Percentiles rank a stretch among this genome's conserved stretches.
Evolutionary conservation across 2,329 filamentous ascomycete species (phyloP).

Genomic region (Diaporthe aspalathi): DNA sequence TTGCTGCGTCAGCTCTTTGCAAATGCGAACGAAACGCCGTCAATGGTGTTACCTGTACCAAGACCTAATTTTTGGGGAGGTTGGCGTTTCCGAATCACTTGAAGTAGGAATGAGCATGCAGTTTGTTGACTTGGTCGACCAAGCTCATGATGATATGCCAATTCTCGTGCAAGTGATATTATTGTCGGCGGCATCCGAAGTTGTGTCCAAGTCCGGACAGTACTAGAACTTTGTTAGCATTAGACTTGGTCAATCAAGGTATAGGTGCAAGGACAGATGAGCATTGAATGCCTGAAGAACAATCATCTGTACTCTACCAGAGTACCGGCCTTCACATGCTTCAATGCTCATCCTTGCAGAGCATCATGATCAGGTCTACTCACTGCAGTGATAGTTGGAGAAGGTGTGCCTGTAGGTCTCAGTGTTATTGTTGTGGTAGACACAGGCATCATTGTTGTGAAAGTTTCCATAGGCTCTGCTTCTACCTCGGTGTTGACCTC

Average conservation of each 20-base stretch:
- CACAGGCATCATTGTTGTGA: constrained; percentile 10
- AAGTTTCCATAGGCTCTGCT: not conserved
- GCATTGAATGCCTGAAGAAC: no score
- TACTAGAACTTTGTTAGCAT: not conserved
- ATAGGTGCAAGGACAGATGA: no score
- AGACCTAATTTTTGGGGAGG: no score
- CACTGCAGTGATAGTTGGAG: constrained; percentile 13
- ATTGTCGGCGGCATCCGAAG: not conserved
- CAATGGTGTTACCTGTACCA: no score
- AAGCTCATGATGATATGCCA: not conserved
- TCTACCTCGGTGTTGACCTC: not conserved
- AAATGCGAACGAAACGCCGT: not conserved
- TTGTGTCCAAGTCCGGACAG: not conserved
- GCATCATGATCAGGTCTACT: not conserved
- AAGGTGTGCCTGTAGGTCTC: not conserved
- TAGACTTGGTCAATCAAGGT: not conserved
- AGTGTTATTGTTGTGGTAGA: constrained; percentile 2
- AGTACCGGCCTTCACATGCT: not conserved
- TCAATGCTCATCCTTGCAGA: not conserved
- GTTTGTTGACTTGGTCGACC: not conserved
- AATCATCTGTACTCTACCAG: not conserved
- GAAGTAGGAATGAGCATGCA: not conserved
- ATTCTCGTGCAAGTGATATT: constrained; percentile 9
- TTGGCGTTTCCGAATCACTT: not conserved
- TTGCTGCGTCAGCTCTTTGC: not conserved